Evolutionary conservation across 179 eudicot genomes (phyloP), one percentile per base, ranked within the genome.

Genomic region (Vitellaria paradoxa): DNA sequence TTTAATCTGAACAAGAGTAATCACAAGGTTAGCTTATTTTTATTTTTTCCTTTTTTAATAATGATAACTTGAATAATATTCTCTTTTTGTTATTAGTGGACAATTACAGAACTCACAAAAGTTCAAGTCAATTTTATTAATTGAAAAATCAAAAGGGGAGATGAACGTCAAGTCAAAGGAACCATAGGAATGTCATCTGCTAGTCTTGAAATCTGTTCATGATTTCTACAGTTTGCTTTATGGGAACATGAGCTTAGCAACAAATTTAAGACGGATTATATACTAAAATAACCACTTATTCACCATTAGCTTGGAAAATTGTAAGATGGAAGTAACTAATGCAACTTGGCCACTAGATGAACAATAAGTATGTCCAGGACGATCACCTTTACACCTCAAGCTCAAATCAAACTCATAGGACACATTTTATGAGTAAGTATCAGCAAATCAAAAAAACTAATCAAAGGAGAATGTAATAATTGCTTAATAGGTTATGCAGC

Each of bases 1-100:
- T 87, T 96, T 68, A 96, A 86, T 88, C 99, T 96, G 90, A 82
- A 70, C 72, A 77, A 81, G 73, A 60, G 47, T 23, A 52, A 77
- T 6, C 46, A 77, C 20, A 68, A 42, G 3, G 37, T 59, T 11
- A 79, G 78, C 55, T 30, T 30, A 30, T 30, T 30, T 30, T 30
- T 30, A 1, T 30, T 30, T 30, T 30, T 30, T 30, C 37, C 37
- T 30, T 30, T 30, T 30, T 30, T 30, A 45, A 70, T 30, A 24
- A 70, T 47, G 5, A 49, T 15, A 49, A 14, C 24, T 24, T 23
- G 6, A 18, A 47, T 6, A 20, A 21, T 4, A 53, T 3, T 55
- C 47, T 49, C 15, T 9, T 66, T 8, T 14, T 62, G 61, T 30
- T 30, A 30, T 30, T 30, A 30, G 17, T 24, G 6, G 40, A 14